phyloP scores from a whole-genome alignment of 2,329 filamentous ascomycete species.

The Thielaviopsis musarum region DNA sequence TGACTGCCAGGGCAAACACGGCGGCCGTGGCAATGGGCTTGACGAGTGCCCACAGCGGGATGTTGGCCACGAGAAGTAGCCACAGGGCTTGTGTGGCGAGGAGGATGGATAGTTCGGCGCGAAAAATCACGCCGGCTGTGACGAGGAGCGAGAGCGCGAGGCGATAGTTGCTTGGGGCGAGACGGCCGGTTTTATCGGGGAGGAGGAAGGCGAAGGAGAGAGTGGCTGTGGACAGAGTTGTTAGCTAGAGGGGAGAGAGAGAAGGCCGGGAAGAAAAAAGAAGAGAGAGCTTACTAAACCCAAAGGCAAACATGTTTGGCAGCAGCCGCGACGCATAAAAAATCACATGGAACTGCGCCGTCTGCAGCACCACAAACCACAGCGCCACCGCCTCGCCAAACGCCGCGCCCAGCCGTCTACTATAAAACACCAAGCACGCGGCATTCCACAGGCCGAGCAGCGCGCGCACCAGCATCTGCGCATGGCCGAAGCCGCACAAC shows the following conservation, averaged over 20 bases:
- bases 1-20: conserved; percentile 47
- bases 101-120: conserved; percentile 73
- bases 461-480: conserved; percentile 51
- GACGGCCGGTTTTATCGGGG: conserved; percentile 18
- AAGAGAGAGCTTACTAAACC: conserved; percentile 44
- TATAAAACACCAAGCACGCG: conserved; percentile 47
- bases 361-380: conserved; percentile 68
- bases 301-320: conserved; percentile 94
- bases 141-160: conserved; percentile 61
- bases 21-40: conserved; percentile 49
- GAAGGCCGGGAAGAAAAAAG: too few species aligned
- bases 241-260: neutral
- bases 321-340: conserved; percentile 86
- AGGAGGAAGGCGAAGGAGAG: conserved; percentile 38
- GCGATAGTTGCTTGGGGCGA: conserved; percentile 30
- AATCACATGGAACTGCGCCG: conserved; percentile 77
- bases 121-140: conserved; percentile 67
- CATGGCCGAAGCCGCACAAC: conserved; percentile 37
- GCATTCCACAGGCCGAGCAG: conserved; percentile 66
- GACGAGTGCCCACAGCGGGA: conserved; percentile 41
- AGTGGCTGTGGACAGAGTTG: conserved; percentile 35
- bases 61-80: conserved; percentile 39
- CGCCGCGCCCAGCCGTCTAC: conserved; percentile 41
- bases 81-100: conserved; percentile 51
- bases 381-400: conserved; percentile 52